Evolutionary conservation across 441 rosid species (phyloP).

Genomic region (Populus tomentosa): DNA sequence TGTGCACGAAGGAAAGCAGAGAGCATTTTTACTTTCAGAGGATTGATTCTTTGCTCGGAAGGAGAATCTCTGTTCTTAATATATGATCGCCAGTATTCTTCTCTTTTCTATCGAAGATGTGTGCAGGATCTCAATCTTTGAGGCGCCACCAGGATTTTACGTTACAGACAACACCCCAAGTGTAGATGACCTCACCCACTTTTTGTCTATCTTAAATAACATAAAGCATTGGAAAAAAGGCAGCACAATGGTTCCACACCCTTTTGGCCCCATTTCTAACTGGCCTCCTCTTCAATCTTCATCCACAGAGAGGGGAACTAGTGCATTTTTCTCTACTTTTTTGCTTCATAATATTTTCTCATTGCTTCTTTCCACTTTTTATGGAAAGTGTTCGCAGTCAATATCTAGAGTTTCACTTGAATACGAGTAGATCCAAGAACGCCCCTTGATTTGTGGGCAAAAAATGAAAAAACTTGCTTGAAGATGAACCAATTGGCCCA

Average conservation of each 20-base stretch:
- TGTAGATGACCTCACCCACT: background rate
- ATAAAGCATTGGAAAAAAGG: background rate
- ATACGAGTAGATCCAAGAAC: background rate
- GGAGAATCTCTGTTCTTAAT: background rate
- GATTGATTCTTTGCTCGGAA: background rate
- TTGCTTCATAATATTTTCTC: background rate
- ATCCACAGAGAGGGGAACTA: background rate
- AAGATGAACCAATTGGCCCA: background rate
- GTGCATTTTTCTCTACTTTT: background rate
- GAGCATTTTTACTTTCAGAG: background rate
- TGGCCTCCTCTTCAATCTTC: background rate
- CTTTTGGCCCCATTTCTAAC: background rate
- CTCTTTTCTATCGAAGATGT: background rate
- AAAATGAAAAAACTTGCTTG: too few relatives aligned
- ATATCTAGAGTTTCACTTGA: background rate
- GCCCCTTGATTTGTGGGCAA: background rate
- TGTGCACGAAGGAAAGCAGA: background rate
- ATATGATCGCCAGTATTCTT: background rate
- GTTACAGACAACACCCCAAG: too few relatives aligned
- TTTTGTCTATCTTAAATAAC: background rate
- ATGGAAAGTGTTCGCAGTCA: background rate
- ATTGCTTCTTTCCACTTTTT: background rate
- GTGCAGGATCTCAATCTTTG: background rate
- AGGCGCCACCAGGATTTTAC: background rate
- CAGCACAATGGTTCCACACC: background rate